A percentile compares a stretch with the other conserved stretches of the same genome.
Evolutionary conservation across 78 protist species (phyloP).

Genomic region (Dictyostelium purpureum): DNA sequence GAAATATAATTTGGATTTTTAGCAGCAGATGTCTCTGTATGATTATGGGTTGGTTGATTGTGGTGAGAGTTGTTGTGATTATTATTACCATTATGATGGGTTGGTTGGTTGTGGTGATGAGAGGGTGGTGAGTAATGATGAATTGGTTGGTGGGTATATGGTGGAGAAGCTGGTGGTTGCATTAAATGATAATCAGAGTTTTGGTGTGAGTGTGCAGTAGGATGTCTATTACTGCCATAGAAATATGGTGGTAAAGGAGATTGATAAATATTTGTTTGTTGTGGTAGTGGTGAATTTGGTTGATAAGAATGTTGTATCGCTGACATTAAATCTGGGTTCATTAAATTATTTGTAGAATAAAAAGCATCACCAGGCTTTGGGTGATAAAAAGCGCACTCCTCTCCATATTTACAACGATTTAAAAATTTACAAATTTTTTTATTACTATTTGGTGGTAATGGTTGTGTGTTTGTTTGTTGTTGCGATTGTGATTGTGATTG

Average conservation of each 20-base stretch:
- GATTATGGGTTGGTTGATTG: neutral
- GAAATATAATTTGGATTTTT: constrained; percentile 30
- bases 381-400: constrained; percentile 16
- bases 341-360: neutral
- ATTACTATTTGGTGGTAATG: neutral
- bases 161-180: neutral
- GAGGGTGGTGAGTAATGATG: neutral
- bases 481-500: neutral
- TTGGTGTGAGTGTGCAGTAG: neutral
- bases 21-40: neutral
- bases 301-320: neutral
- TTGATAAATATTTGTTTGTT: neutral
- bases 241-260: neutral
- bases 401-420: constrained; percentile 37
- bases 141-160: neutral
- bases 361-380: constrained; percentile 24
- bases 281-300: neutral
- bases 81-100: neutral
- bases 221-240: constrained; percentile 12
- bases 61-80: neutral
- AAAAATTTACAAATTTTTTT: constrained; percentile 49
- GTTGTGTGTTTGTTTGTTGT: neutral
- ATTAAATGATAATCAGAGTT: neutral
- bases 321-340: neutral
- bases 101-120: neutral